These are phyloP conservation scores for Fraxinus latifolia DNA, from an alignment of 305 asterid species.

Conservation along the genomic window DNA sequence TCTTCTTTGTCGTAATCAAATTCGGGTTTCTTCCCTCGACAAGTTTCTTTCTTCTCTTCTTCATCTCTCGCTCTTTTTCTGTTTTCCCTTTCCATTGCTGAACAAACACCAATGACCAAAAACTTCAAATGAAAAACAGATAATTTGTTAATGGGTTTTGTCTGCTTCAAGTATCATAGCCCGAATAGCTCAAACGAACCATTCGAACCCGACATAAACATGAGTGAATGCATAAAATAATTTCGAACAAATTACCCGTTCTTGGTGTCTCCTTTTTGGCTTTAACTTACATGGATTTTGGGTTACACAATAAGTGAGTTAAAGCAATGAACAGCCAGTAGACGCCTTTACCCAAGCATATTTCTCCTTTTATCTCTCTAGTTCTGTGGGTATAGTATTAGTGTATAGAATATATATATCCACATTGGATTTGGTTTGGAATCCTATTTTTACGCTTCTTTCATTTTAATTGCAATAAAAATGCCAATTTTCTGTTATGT, in stretches of 20 bases:
- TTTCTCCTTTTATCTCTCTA: conserved; percentile 16
- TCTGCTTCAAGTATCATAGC: background rate
- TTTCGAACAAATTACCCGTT: background rate
- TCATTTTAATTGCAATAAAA: conserved; percentile 1
- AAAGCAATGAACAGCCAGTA: conserved; percentile 14
- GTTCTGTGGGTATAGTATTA: conserved; percentile 13
- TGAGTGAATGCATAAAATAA: background rate
- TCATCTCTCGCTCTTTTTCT: conserved; percentile 37
- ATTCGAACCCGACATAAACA: background rate
- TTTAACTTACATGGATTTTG: conserved; percentile 10
- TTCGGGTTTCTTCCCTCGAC: conserved; percentile 21
- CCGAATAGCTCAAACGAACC: background rate
- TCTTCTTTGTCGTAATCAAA: background rate
- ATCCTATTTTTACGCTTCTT: conserved; percentile 24
- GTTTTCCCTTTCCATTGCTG: conserved; percentile 4
- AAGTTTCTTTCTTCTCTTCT: conserved; percentile 1
- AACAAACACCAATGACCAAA: background rate
- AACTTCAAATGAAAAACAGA: background rate
- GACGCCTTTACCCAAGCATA: conserved; percentile 21
- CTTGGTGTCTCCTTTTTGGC: background rate
- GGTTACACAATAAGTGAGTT: conserved; percentile 20
- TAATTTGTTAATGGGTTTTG: background rate
- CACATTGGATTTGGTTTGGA: background rate
- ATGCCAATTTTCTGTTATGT: conserved; percentile 11
- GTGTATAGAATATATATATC: background rate